Conservation (phyloP, 2,329 filamentous ascomycete genomes). For the Pseudopyricularia cyperi region DNA sequence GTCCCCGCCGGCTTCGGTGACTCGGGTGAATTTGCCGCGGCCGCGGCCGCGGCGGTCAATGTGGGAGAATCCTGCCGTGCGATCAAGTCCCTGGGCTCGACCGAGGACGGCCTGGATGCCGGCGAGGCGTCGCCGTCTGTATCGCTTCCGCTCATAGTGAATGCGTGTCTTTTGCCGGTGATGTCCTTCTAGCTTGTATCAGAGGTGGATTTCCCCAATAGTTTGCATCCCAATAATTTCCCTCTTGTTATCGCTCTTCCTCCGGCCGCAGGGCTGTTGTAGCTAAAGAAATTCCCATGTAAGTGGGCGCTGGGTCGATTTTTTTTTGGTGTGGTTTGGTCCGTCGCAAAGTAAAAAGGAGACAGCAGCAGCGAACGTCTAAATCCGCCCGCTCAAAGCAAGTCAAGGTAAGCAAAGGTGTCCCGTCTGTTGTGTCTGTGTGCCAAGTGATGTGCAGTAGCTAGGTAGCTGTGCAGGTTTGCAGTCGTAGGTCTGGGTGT, state of each 20-base stretch:
- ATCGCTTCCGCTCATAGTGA: slow-evolving; percentile 4
- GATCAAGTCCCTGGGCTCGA: background rate
- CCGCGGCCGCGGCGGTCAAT: background rate
- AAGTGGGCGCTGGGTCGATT: background rate
- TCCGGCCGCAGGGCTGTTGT: background rate
- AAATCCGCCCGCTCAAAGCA: too few relatives aligned
- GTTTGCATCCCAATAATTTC: too few relatives aligned
- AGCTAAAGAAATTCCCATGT: background rate
- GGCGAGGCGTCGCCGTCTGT: slow-evolving; percentile 5
- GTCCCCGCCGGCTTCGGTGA: slow-evolving; percentile 1
- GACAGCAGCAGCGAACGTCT: background rate
- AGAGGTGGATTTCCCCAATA: background rate
- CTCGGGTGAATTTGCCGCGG: background rate
- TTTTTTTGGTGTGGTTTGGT: background rate
- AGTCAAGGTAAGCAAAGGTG: too few relatives aligned
- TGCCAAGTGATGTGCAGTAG: background rate
- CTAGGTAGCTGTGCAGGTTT: too few relatives aligned
- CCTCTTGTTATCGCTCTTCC: background rate
- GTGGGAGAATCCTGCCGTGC: background rate
- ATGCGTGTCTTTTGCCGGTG: background rate
- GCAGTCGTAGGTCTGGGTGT: too few relatives aligned
- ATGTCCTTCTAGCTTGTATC: background rate
- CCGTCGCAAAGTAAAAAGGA: background rate
- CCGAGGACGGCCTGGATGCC: slow-evolving; percentile 2
- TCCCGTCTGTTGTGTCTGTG: background rate